Evolutionary conservation across 768 basidiomycete genomes (phyloP), one percentile per base, ranked within the genome.

Genomic region (Sporobolomyces pararoseus): DNA sequence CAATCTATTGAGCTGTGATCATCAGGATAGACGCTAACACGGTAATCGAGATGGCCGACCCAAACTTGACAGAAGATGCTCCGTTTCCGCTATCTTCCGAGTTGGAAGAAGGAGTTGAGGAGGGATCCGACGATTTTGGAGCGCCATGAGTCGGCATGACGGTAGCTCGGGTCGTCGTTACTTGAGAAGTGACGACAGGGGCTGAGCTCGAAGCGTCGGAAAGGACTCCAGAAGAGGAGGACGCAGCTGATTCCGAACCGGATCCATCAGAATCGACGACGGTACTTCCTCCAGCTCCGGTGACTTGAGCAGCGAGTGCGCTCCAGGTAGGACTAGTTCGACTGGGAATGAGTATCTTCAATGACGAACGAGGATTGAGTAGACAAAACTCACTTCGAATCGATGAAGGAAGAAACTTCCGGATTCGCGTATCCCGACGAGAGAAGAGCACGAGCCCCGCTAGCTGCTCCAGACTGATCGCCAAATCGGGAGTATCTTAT

Each of bases 401-500:
- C 59, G 32, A 61, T 49, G 46, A 34, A 61, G 4, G 59, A 61
- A 10, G 44, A 47, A 35, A 61, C 31, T 49, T 61, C 59, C 9
- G 59, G 59, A 29, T 61, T 61, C 10, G 44, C 46, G 21, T 14
- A 35, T n/a, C 13, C 59, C 3, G 25, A 29, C 29, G 59, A 49
- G 13, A 61, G 46, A 13, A 61, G 46, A 2, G 59, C 59, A 2
- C 23, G 5, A 32, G 59, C 59, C 10, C n/a, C 46, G 19, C 4
- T 34, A n/a, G 59, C 44, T 4, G 59, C 59, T 23, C 31, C 59
- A 21, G 59, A 49, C 59, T 61, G 46, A n/a, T n/a, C n/a, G n/a
- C n/a, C 13, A 25, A n/a, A 27, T n/a, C 21, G 57, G 39, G 17
- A 17, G 17, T 42, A 17, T 42, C 17, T 17, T 42, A 42, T 17